These are phyloP conservation scores for Elongisporangium anandrum DNA, from an alignment of 352 stramenopile genomes.

Conservation along the genomic window DNA sequence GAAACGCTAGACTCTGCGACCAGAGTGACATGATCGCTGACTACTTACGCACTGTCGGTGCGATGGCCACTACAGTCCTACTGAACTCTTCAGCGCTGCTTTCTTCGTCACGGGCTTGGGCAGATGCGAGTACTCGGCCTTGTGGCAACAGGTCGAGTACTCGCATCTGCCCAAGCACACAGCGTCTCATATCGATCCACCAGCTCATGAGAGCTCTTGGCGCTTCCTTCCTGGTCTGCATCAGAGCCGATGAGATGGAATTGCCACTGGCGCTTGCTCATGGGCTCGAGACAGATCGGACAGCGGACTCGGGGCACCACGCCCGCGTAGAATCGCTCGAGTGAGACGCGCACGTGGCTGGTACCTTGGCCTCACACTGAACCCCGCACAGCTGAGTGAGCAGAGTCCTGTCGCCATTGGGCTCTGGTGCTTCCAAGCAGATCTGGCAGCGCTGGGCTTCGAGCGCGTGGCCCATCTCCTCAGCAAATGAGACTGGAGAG, in stretches of 20 bases:
- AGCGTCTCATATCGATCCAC: conserved; percentile 10
- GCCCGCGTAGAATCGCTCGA: conserved; percentile 21
- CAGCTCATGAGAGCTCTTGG: not conserved
- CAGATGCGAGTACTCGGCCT: conserved; percentile 31
- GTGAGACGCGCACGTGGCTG: conserved; percentile 16
- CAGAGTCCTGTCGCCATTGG: not conserved
- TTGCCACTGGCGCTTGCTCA: conserved; percentile 15
- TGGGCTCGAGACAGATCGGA: conserved; percentile 16
- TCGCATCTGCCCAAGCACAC: conserved; percentile 11
- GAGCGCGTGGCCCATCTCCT: not conserved
- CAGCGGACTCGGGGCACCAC: conserved; percentile 25
- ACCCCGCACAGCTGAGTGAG: conserved; percentile 9
- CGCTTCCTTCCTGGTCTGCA: too few species aligned
- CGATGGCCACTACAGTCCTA: not conserved
- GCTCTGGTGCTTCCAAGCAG: conserved; percentile 12
- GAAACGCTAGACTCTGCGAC: conserved; percentile 6
- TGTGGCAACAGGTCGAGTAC: conserved; percentile 27
- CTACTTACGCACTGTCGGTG: not conserved
- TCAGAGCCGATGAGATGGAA: too few species aligned
- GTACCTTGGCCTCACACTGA: conserved; percentile 14
- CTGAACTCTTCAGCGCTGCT: not conserved
- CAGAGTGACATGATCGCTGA: conserved; percentile 3
- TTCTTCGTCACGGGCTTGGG: not conserved
- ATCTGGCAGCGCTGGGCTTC: conserved; percentile 19
- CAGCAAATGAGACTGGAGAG: not conserved